Conservation (phyloP, 345 rosid genomes). For the Murraya paniculata region DNA sequence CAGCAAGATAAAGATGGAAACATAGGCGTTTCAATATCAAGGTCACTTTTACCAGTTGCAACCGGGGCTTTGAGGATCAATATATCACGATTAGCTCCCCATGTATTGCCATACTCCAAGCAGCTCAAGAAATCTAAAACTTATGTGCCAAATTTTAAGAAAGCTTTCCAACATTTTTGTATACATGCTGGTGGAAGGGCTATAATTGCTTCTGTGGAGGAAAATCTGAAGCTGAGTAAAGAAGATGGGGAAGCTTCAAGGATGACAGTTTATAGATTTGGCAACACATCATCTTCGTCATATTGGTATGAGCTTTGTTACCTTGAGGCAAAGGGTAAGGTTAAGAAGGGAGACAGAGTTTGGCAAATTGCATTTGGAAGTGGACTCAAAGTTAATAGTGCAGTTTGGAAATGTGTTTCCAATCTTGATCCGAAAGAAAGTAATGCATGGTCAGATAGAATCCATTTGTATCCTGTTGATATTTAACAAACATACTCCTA, state of each 20-base stretch:
- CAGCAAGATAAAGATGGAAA: constrained; percentile 43
- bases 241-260: constrained; percentile 66
- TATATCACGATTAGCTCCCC: constrained; percentile 48
- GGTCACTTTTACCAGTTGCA: constrained; percentile 34
- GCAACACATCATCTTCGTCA: constrained; percentile 65
- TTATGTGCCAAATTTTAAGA: constrained; percentile 52
- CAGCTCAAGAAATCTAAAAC: constrained; percentile 37
- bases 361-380: constrained; percentile 72
- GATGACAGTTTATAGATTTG: constrained; percentile 58
- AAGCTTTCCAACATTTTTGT: constrained; percentile 60
- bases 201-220: constrained; percentile 51
- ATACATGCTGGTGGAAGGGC: constrained; percentile 64
- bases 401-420: constrained; percentile 57
- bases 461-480: constrained; percentile 45
- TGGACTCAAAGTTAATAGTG: constrained; percentile 65
- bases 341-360: constrained; percentile 50
- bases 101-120: constrained; percentile 47
- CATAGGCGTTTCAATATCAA: constrained; percentile 53
- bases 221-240: constrained; percentile 46
- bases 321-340: constrained; percentile 52
- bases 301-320: constrained; percentile 76
- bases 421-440: constrained; percentile 29
- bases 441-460: constrained; percentile 63
- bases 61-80: constrained; percentile 47
- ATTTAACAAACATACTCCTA: constrained; percentile 4